These are phyloP conservation scores for Leccinellum luteum DNA, from an alignment of 768 basidiomycete genomes.

Conservation along the genomic window DNA sequence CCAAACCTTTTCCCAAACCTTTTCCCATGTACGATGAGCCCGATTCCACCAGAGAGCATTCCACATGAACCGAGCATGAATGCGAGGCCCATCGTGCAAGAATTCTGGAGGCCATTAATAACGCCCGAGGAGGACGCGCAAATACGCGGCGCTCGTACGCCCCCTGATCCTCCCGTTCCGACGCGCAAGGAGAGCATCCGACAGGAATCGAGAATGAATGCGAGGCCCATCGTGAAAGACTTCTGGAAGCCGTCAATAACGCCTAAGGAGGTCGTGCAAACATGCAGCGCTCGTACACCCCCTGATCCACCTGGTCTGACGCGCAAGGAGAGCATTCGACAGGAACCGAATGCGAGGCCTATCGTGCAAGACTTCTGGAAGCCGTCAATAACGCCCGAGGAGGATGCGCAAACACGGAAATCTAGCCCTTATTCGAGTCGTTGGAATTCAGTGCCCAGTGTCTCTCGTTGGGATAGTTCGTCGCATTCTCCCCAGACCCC, in stretches of 20 bases:
- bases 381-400: too few species aligned
- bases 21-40: constrained; percentile 28
- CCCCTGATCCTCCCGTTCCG: constrained; percentile 21
- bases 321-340: too few species aligned
- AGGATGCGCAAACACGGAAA: constrained; percentile 39
- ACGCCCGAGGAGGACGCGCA: constrained; percentile 44
- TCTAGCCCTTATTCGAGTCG: constrained; percentile 21
- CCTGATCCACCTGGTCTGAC: too few species aligned
- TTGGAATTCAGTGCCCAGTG: constrained; percentile 16
- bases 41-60: constrained; percentile 26
- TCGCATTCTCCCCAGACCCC: constrained; percentile 31
- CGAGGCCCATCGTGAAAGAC: constrained; percentile 38
- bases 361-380: too few species aligned
- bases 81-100: constrained; percentile 37
- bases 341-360: too few species aligned
- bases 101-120: constrained; percentile 50
- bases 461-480: constrained; percentile 26
- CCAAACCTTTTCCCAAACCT: constrained; percentile 20
- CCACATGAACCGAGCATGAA: constrained; percentile 34
- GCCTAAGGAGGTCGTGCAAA: too few species aligned
- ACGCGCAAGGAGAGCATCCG: constrained; percentile 27
- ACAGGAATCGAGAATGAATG: constrained; percentile 35
- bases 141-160: constrained; percentile 17
- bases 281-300: too few species aligned
- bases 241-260: constrained; percentile 50